Base-by-base conservation (phyloP, 2,329 filamentous ascomycete genomes). In the Chaetothyriales sp. region DNA sequence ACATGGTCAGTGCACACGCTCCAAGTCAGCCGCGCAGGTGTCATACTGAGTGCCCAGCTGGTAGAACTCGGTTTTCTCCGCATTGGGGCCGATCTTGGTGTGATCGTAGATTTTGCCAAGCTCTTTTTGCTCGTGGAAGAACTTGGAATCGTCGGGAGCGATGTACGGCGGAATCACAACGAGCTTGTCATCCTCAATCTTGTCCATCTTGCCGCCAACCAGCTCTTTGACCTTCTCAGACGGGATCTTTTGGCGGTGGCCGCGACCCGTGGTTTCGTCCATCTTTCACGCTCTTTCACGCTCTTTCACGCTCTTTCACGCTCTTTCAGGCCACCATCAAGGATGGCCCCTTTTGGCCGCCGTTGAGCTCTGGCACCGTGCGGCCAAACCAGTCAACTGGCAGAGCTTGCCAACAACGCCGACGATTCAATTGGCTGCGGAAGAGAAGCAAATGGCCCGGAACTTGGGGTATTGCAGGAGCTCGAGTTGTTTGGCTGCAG, bases 161-260 rank as follows among this genome's bases (percentile, higher is more conserved):
- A 60, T 56, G 48, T 60, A 61, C 8, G 57, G 56, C 13, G 59
- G 59, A 15, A 60, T 55, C 7, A 55, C 50, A 15, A 60, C 47
- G 4, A 51, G 45, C 40, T 53, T 55, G 22, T 59, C 55, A 44
- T 53, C 55, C 25, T 61, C 57, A 44, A 54, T 49, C 43, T 51
- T 56, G 46, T 61, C 57, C 19, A 59, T 52, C 40, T 58, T 57
- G 2, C 46, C 49, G 46, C 48, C 51, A n/a, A 54, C 46, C 47
- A 56, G 55, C 44, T 61, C 59, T 51, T 60, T 60, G 50, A 61
- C 29, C 50, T 60, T 61, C 50, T 60, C 58, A 46, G 53, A 58
- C 7, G 59, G 59, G 18, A 59, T 60, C 48, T 61, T 61, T 49
- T 60, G 56, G 9, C 59, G 54, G 33, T 60, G 58, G 1, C 59